A percentile compares a stretch with the other conserved stretches of the same genome.
These are phyloP conservation scores for Gossypium lobatum DNA, from an alignment of 441 rosid species.

Conservation along the genomic window DNA sequence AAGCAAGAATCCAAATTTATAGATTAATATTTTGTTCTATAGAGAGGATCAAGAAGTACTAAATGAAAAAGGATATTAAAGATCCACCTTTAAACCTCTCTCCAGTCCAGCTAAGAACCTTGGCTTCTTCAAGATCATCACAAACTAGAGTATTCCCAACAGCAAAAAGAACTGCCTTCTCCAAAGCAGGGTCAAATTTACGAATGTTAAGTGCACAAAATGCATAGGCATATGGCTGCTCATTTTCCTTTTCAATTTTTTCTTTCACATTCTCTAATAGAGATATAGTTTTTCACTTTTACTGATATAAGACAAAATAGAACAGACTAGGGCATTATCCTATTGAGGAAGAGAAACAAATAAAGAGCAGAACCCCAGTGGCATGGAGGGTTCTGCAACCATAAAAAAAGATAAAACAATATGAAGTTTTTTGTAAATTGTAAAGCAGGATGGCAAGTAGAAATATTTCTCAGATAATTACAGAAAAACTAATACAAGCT, in stretches of 20 bases:
- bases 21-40: slow-evolving; percentile 21
- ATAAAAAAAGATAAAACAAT: neutral
- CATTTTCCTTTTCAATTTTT: slow-evolving; percentile 1
- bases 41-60: slow-evolving; percentile 12
- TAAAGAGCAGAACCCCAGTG: neutral
- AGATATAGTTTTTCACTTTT: neutral
- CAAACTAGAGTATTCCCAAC: slow-evolving; percentile 98
- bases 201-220: slow-evolving; percentile 59
- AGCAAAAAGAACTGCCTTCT: slow-evolving; percentile 91
- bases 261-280: neutral
- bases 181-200: slow-evolving; percentile 84
- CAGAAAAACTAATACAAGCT: neutral
- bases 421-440: neutral
- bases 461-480: slow-evolving; percentile 7
- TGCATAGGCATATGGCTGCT: neutral
- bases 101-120: slow-evolving; percentile 91
- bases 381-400: neutral
- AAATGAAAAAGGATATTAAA: slow-evolving; percentile 11
- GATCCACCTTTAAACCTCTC: slow-evolving; percentile 85
- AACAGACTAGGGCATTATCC: neutral
- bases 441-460: neutral
- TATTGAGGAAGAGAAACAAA: neutral
- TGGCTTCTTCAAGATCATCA: slow-evolving; percentile 96
- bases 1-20: slow-evolving; percentile 17
- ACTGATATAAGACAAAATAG: neutral